Percentiles rank a stretch among this genome's conserved stretches.
phyloP scores from a whole-genome alignment of 495 filamentous ascomycete species.

The Gamarada debralockiae region DNA sequence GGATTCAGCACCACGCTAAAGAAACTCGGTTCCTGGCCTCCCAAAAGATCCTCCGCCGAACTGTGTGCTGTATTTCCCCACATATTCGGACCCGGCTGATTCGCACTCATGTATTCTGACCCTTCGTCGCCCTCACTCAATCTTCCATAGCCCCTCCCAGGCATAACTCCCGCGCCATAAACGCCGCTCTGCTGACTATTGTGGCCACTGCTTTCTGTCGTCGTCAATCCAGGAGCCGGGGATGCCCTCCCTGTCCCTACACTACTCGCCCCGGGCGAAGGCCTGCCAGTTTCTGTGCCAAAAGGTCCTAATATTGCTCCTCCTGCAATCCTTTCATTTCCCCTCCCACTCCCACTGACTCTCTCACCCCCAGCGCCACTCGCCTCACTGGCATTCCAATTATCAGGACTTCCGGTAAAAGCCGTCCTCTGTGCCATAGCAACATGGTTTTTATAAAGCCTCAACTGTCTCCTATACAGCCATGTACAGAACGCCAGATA shows the following conservation, averaged over 20 bases:
- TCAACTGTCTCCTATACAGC: conserved; percentile 61
- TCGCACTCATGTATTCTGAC: conserved; percentile 12
- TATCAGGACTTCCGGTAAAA: conserved; percentile 13
- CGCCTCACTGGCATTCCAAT: not conserved
- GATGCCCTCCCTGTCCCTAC: not conserved
- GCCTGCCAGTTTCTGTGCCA: conserved; percentile 11
- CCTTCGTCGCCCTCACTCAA: conserved; percentile 14
- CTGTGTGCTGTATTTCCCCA: conserved; percentile 19
- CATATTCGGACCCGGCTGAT: conserved; percentile 20
- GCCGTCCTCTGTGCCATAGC: conserved; percentile 43
- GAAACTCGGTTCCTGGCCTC: conserved; percentile 67
- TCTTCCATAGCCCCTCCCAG: conserved; percentile 9
- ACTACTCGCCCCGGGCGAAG: conserved; percentile 18
- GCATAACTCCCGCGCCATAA: conserved; percentile 7
- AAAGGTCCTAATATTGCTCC: conserved; percentile 19
- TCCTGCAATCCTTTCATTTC: not conserved
- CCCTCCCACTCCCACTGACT: conserved; percentile 16
- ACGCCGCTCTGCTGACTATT: not conserved
- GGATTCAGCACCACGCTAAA: conserved; percentile 70
- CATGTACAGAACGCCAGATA: conserved; percentile 71
- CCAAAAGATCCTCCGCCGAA: conserved; percentile 48
- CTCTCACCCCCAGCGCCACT: conserved; percentile 11
- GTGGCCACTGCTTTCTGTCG: conserved; percentile 1
- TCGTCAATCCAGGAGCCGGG: conserved; percentile 1
- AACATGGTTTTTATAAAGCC: conserved; percentile 58